Base-by-base conservation (phyloP, 192 early-diverging fungal species). In the Coemansia sp. region DNA sequence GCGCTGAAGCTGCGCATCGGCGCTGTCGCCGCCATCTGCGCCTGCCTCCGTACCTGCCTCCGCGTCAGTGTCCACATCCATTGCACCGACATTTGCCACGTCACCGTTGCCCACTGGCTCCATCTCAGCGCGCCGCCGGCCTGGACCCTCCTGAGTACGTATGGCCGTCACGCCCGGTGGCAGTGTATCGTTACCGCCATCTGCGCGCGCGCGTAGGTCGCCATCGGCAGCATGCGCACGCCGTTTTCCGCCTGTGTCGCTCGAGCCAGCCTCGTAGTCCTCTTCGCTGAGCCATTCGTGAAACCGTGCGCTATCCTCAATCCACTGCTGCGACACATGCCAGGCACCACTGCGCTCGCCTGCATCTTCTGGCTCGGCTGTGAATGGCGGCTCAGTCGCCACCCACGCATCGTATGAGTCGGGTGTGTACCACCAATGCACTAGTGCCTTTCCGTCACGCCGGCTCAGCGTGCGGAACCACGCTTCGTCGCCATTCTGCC, bases 261-360 rank as follows among this genome's bases (percentile, higher is more conserved):
- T 52, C 11, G 65, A 48, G 54, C 41, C 18, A 38, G 69, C 59
- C 68, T 92, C 92, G 62, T 93, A 95, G 62, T 95, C 93, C 68
- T 93, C 91, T 65, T 92, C 92, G 60, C 91, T 92, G 83, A 90
- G 88, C 88, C 90, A 88, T 68, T 95, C 92, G 73, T 89, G 88
- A 61, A 85, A 91, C 20, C 73, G 72, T 27, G 70, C 62, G 71
- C 89, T 93, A 61, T 93, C 93, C 16, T 84, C 74, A 37, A 95
- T 54, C 92, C 92, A 95, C 27, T 88, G 84, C 14, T 63, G 68
- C 19, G 83, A 84, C 11, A 94, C 84, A 39, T 79, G 78, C 90
- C 90, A 93, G 0, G 88, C 76, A 0, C 91, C 90, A 9, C 52
- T 68, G 60, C 89, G 90, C 27, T 85, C 79, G 2, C 85, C 88